These are phyloP conservation scores for Chytridium lagenaria DNA, from an alignment of 371 early-diverging fungal species.

Conservation along the genomic window DNA sequence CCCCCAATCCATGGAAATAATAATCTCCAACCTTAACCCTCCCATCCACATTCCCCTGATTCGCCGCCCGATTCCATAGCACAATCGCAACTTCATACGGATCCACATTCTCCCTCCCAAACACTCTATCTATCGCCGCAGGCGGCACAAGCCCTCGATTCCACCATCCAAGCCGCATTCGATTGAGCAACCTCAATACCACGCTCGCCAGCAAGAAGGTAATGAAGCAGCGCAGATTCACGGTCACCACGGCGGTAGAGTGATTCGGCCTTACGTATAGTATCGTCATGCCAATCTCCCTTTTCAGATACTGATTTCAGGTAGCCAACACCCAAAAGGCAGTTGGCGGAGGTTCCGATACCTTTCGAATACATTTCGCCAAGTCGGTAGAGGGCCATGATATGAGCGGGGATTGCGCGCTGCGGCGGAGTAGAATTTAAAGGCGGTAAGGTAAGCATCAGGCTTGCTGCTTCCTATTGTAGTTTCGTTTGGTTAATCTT, in stretches of 20 bases:
- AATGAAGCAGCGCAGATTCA: constrained; percentile 72
- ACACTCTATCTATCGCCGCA: background rate
- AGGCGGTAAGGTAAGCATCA: constrained; percentile 28
- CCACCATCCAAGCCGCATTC: constrained; percentile 90
- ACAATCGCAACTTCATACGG: constrained; percentile 69
- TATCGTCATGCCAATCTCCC: constrained; percentile 77
- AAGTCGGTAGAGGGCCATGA: constrained; percentile 77
- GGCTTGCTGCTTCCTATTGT: constrained; percentile 22
- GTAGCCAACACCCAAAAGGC: constrained; percentile 53
- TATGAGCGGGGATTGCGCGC: constrained; percentile 61
- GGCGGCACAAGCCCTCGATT: constrained; percentile 45
- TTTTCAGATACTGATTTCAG: constrained; percentile 83
- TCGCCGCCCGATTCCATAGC: constrained; percentile 95
- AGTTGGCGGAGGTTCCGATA: constrained; percentile 34
- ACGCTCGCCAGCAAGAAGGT: constrained; percentile 83
- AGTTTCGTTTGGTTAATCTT: background rate
- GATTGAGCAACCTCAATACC: constrained; percentile 84
- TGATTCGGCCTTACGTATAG: constrained; percentile 64
- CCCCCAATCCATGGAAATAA: constrained; percentile 88
- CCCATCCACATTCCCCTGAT: constrained; percentile 88
- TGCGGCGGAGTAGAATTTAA: constrained; percentile 40
- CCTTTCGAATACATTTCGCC: constrained; percentile 67
- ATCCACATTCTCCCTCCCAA: constrained; percentile 25
- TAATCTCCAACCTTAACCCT: constrained; percentile 94
- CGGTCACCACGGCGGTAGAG: constrained; percentile 66